Evolutionary conservation across 768 basidiomycete species (phyloP), one percentile per base, ranked within the genome.

Genomic region (Clavulina sp.): DNA sequence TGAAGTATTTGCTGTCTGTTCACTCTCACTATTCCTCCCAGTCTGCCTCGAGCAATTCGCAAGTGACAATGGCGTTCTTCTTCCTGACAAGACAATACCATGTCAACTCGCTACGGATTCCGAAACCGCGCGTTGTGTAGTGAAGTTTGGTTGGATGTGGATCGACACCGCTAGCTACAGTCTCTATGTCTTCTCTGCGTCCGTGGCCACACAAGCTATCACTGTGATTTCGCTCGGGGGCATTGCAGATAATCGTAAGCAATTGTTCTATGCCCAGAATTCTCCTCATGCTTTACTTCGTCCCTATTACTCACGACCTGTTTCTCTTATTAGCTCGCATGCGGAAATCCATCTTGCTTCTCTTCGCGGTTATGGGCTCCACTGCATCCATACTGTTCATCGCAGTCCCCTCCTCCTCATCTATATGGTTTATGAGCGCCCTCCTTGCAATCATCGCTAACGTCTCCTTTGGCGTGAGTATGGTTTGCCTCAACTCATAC

Each of bases 191-290:
- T 84, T 88, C 64, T 95, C 92, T 0, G 69, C 79, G 13, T 87
- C 85, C 0, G 92, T 96, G 1, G 81, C 82, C 0, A 64, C 93
- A 0, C 92, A 96, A 62, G 92, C 91, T 0, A 60, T 96, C n/a
- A 86, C 82, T 0, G 89, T 99, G 34, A 89, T 99, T 51, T 91
- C 92, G 4, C 84, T 95, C 73, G 87, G 88, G 4, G 78, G 78
- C 16, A 79, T 93, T 51, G 93, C 92, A 1, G 88, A 97, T 65
- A 77, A 84, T 56, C 79, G 89, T 92, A 58, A 53, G 84, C 34
- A 38, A 19, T 38, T 38, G 34, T 19, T 38, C 19, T 9, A 19
- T 38, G 34, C 19, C 9, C 9, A 38, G 19, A 9, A 38, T 70
- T 40, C 38, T 19, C 5, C 18, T 38, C 31, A 23, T 48, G 31